Evolutionary conservation across 2,329 filamentous ascomycete species (phyloP).

Genomic region (Trichophyton simii): DNA sequence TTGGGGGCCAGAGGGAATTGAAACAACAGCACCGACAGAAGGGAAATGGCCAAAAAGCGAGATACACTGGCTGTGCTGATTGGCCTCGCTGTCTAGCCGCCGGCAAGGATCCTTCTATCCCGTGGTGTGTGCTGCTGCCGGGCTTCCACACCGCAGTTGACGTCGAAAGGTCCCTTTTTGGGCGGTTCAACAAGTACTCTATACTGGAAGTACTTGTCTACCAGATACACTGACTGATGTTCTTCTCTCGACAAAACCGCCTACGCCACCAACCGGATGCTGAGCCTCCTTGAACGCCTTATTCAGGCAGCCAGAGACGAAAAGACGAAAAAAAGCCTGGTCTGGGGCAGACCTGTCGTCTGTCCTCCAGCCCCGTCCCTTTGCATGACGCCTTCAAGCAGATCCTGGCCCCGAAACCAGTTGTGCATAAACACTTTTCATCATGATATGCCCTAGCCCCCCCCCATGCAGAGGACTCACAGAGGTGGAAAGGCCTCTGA

Average conservation of each 20-base stretch:
- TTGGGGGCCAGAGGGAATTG: constrained; percentile 3
- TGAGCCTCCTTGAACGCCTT: background rate
- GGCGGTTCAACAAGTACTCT: no score
- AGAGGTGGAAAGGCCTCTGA: background rate
- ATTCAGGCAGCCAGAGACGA: background rate
- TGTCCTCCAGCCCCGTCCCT: background rate
- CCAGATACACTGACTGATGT: background rate
- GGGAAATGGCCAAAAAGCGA: background rate
- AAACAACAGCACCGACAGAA: constrained; percentile 2
- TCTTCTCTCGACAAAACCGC: background rate
- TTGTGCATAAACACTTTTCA: background rate
- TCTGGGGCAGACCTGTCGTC: background rate
- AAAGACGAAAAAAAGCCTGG: background rate
- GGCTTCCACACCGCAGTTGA: background rate
- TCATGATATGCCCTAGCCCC: background rate
- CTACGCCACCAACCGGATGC: background rate
- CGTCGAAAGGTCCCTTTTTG: background rate
- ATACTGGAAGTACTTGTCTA: background rate
- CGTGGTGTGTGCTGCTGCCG: background rate
- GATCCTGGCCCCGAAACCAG: constrained; percentile 2
- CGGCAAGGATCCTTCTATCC: background rate
- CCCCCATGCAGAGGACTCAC: background rate
- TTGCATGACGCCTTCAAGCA: constrained; percentile 1
- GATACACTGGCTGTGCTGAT: background rate
- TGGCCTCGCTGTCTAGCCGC: background rate